Evolutionary conservation across 1,139 yeast genomes (phyloP).

Genomic region (Hyphopichia buzzinii): DNA sequence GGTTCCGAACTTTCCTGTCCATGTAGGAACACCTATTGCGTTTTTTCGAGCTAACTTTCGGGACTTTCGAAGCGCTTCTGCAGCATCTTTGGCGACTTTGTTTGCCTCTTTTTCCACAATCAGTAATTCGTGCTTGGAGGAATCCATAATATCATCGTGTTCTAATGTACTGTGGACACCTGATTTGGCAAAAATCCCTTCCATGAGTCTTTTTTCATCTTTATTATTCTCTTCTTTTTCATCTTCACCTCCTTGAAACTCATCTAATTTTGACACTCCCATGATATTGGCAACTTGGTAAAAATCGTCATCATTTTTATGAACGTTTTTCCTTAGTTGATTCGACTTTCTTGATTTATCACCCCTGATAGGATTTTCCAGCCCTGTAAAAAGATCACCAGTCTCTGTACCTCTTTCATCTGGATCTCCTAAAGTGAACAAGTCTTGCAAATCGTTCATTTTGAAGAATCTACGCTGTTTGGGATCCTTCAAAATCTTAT

Average conservation of each 20-base stretch:
- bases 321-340: slow-evolving; percentile 22
- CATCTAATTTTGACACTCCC: slow-evolving; percentile 56
- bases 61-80: slow-evolving; percentile 67
- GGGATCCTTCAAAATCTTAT: slow-evolving; percentile 92
- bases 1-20: slow-evolving; percentile 91
- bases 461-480: slow-evolving; percentile 91
- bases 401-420: slow-evolving; percentile 66
- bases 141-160: slow-evolving; percentile 74
- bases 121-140: slow-evolving; percentile 47
- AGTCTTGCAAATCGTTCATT: slow-evolving; percentile 85
- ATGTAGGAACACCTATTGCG: slow-evolving; percentile 83
- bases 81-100: slow-evolving; percentile 74
- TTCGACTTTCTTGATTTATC: slow-evolving; percentile 22
- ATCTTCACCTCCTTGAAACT: slow-evolving; percentile 45
- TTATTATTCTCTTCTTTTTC: slow-evolving; percentile 21
- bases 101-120: slow-evolving; percentile 75
- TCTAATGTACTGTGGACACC: slow-evolving; percentile 76
- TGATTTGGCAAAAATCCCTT: slow-evolving; percentile 67
- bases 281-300: slow-evolving; percentile 49
- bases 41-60: slow-evolving; percentile 61
- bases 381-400: slow-evolving; percentile 60
- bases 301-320: slow-evolving; percentile 53
- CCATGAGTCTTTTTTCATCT: slow-evolving; percentile 65
- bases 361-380: slow-evolving; percentile 41
- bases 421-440: slow-evolving; percentile 79